Evolutionary conservation across 441 rosid species (phyloP).

Genomic region (Populus tomentosa): DNA sequence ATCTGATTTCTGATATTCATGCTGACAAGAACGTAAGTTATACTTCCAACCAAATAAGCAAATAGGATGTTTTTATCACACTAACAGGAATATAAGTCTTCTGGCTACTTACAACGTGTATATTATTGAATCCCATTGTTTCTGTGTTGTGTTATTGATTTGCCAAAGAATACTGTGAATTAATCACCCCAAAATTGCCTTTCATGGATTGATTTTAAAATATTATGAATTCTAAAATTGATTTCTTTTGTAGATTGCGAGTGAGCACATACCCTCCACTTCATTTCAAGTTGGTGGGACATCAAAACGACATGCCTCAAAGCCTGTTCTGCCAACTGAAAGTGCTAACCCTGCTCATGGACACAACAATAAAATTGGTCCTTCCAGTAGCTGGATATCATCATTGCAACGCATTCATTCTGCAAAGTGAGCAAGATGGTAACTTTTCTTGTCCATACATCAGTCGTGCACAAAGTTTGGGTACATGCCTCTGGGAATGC

Average conservation of each 20-base stretch:
- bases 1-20: slow-evolving; percentile 42
- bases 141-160: not conserved
- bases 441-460: slow-evolving; percentile 21
- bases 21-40: slow-evolving; percentile 66
- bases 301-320: slow-evolving; percentile 49
- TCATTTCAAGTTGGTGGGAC: slow-evolving; percentile 59
- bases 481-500: slow-evolving; percentile 13
- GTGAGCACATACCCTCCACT: slow-evolving; percentile 53
- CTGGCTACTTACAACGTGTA: not conserved
- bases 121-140: not conserved
- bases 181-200: not conserved
- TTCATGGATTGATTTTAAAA: not conserved
- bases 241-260: slow-evolving; percentile 30
- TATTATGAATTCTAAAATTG: not conserved
- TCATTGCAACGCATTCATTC: slow-evolving; percentile 69
- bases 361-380: slow-evolving; percentile 39
- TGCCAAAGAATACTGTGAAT: not conserved
- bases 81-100: not conserved
- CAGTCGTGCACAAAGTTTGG: slow-evolving; percentile 17
- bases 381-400: slow-evolving; percentile 67
- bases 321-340: slow-evolving; percentile 39
- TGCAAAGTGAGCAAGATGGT: slow-evolving; percentile 55
- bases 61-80: not conserved
- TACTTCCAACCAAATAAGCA: not conserved
- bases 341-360: slow-evolving; percentile 46